Conservation (phyloP, 768 basidiomycete species). For the Boletus sensibilis region DNA sequence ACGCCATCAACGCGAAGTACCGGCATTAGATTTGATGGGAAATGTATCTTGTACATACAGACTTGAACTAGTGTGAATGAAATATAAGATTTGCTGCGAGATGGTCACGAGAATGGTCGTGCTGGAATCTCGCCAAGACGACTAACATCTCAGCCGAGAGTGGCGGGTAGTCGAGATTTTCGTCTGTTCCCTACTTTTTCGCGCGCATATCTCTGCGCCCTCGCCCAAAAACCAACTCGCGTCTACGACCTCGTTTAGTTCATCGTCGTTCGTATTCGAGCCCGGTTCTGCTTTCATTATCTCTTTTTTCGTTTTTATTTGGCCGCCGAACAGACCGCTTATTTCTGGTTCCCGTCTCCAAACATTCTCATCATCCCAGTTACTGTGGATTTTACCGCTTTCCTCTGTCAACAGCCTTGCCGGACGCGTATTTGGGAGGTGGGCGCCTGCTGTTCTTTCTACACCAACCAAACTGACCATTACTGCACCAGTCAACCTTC, state of each 20-base stretch:
- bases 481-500: background rate
- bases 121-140: background rate
- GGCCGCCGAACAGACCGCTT: background rate
- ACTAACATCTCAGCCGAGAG: conserved; percentile 16
- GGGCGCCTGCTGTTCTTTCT: background rate
- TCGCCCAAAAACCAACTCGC: conserved; percentile 10
- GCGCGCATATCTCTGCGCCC: conserved; percentile 5
- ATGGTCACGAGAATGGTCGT: background rate
- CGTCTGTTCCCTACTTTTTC: conserved; percentile 6
- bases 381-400: conserved; percentile 1
- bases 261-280: background rate
- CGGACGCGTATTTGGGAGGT: conserved; percentile 16
- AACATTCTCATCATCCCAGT: conserved; percentile 1
- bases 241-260: background rate
- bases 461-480: background rate
- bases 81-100: background rate
- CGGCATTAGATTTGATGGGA: background rate
- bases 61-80: background rate
- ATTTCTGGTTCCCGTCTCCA: conserved; percentile 1
- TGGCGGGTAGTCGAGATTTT: conserved; percentile 7
- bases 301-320: conserved; percentile 2
- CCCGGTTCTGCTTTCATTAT: background rate
- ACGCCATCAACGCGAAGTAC: background rate
- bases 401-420: conserved; percentile 1
- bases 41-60: background rate